These are phyloP conservation scores for Colletotrichum sp. DNA, from an alignment of 2,329 filamentous ascomycete genomes.

Conservation along the genomic window DNA sequence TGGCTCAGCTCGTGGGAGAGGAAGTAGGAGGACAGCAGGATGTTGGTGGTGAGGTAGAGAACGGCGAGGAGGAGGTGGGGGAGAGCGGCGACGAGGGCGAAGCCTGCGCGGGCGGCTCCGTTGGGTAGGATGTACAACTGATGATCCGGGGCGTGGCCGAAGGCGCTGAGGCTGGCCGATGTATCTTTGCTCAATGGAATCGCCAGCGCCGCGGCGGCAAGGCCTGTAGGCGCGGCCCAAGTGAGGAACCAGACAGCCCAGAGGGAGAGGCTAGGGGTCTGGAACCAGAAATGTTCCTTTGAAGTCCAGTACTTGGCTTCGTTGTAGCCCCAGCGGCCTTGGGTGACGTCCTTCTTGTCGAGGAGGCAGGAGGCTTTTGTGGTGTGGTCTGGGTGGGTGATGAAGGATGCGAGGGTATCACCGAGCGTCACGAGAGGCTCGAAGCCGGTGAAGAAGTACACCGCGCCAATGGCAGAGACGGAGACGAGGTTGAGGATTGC, in stretches of 20 bases:
- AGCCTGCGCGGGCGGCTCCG: slow-evolving; percentile 27
- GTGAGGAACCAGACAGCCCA: slow-evolving; percentile 45
- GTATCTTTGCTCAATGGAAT: slow-evolving; percentile 34
- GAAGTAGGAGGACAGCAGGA: slow-evolving; percentile 51
- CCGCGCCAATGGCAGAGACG: slow-evolving; percentile 34
- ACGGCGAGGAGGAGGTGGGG: slow-evolving; percentile 53
- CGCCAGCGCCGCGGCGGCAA: slow-evolving; percentile 44
- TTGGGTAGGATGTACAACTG: slow-evolving; percentile 34
- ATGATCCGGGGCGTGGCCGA: slow-evolving; percentile 41
- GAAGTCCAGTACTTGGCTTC: slow-evolving; percentile 49
- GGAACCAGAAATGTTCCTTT: slow-evolving; percentile 48
- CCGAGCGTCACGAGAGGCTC: slow-evolving; percentile 54
- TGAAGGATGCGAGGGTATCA: slow-evolving; percentile 56
- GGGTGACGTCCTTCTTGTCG: slow-evolving; percentile 48
- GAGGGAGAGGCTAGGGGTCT: slow-evolving; percentile 43
- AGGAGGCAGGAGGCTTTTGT: slow-evolving; percentile 51
- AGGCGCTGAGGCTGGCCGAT: slow-evolving; percentile 36
- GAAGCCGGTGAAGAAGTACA: slow-evolving; percentile 36
- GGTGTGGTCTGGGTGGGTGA: slow-evolving; percentile 46
- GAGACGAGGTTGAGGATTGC: slow-evolving; percentile 46
- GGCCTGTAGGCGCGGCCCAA: slow-evolving; percentile 41
- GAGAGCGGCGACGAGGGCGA: slow-evolving; percentile 45
- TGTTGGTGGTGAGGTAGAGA: slow-evolving; percentile 53
- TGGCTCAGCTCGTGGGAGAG: slow-evolving; percentile 55
- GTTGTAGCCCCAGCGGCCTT: slow-evolving; percentile 46